Base-by-base conservation (phyloP, 2,329 filamentous ascomycete species). In the Fusarium euwallaceae region DNA sequence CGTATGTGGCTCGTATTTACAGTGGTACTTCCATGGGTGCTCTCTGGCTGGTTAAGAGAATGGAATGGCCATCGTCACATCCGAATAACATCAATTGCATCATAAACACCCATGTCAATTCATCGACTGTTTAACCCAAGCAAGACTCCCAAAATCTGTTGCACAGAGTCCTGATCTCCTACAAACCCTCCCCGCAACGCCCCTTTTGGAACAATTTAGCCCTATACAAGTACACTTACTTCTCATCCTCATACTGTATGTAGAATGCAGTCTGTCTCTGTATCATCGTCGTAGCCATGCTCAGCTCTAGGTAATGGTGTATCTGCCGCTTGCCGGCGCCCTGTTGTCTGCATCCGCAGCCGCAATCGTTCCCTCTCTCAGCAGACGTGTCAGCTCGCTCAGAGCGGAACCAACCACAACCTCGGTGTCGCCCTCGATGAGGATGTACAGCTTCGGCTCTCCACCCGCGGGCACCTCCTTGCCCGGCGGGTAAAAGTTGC, bases 401-500 rank as follows among this genome's bases (percentile, higher is more conserved):
- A 99, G 94, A 3, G 97, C 97, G 79, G 94, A 93, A 61, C 94
- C 94, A 32, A 99, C 97, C 36, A 95, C 92, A 63, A 98, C 87
- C 83, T 99, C 97, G 0, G 97, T 98, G 80, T 99, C 97, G 48
- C 97, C 97, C 82, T 99, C 97, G 67, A 99, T 97, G 70, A 99
- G 89, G 79, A 99, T 98, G 82, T 98, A 99, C 78, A 99, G 86
- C 87, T 98, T 98, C n/a, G 97, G 93, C 76, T 95, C 92, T 64
- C 92, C 93, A 39, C 90, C 92, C 0, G 92, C 83, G 9, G 88
- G 90, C 2, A 95, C 95, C 75, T 94, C 92, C 82, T 97, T 97
- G 75, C 95, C 95, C 2, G 91, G 80, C 2, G 92, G 83, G 79
- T 98, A 98, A 83, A 95, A 98, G 71, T 89, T 97, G 76, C 97